Evolutionary conservation across 805 yeast genomes (phyloP).

Genomic region (Deakozyma indianensis): DNA sequence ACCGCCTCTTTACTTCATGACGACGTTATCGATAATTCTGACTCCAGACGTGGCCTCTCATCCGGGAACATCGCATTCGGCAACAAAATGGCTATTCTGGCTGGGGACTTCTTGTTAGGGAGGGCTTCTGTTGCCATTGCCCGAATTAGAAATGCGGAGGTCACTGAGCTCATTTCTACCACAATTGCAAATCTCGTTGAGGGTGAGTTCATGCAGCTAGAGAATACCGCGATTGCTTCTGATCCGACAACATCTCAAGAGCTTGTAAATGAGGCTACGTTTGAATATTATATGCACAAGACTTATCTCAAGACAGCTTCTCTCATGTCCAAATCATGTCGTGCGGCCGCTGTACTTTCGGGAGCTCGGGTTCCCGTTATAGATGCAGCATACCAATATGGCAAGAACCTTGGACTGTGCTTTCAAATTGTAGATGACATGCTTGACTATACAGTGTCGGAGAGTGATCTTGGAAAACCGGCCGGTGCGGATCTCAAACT

Average conservation of each 20-base stretch:
- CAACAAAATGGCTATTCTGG: slow-evolving; percentile 93
- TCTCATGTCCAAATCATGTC: slow-evolving; percentile 80
- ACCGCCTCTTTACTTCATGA: slow-evolving; percentile 93
- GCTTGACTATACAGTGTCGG: slow-evolving; percentile 86
- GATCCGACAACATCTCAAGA: slow-evolving; percentile 25
- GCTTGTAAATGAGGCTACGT: slow-evolving; percentile 51
- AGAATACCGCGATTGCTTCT: slow-evolving; percentile 57
- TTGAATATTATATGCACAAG: slow-evolving; percentile 88
- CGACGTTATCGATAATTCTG: slow-evolving; percentile 85
- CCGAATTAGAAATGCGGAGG: slow-evolving; percentile 89
- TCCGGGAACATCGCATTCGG: slow-evolving; percentile 89
- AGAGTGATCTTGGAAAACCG: slow-evolving; percentile 80
- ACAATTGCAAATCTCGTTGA: slow-evolving; percentile 94
- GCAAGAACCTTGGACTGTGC: slow-evolving; percentile 84
- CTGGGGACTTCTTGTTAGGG: slow-evolving; percentile 91
- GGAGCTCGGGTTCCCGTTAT: slow-evolving; percentile 67
- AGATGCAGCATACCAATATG: slow-evolving; percentile 80
- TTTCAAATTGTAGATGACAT: slow-evolving; percentile 95
- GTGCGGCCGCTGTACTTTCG: slow-evolving; percentile 86
- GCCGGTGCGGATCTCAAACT: slow-evolving; percentile 88
- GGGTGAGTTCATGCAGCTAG: slow-evolving; percentile 97
- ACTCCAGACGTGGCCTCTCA: slow-evolving; percentile 78
- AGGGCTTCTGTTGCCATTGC: slow-evolving; percentile 95
- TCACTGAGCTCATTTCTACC: slow-evolving; percentile 86
- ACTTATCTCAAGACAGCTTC: slow-evolving; percentile 93